Evolutionary conservation across 192 early-diverging fungal species (phyloP).

Genomic region (Podila verticillata): DNA sequence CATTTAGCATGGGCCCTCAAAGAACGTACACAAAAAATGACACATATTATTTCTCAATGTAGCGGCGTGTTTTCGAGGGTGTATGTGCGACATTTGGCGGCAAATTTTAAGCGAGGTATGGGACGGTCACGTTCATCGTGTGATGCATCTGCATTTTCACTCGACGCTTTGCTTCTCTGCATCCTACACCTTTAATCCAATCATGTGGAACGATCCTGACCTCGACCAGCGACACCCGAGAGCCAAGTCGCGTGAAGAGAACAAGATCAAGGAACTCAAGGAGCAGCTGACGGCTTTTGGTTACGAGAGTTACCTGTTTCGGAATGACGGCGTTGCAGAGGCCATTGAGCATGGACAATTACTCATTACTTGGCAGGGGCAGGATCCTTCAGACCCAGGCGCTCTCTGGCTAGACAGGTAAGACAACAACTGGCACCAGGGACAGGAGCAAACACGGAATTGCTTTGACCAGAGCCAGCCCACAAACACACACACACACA

Average conservation of each 20-base stretch:
- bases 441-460: too few species aligned
- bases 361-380: constrained; percentile 48
- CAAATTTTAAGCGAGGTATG: background rate
- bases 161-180: background rate
- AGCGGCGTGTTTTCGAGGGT: too few species aligned
- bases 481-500: too few species aligned
- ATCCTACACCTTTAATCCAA: background rate
- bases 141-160: background rate
- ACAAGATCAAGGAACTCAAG: constrained; percentile 1
- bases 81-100: too few species aligned
- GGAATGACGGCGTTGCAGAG: constrained; percentile 18
- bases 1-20: background rate
- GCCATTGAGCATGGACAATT: constrained; percentile 46
- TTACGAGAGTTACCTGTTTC: constrained; percentile 33
- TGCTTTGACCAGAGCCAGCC: too few species aligned
- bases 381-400: constrained; percentile 28
- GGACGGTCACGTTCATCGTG: background rate
- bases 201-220: constrained; percentile 48
- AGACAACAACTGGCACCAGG: background rate
- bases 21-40: too few species aligned
- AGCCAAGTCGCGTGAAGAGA: constrained; percentile 5
- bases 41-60: too few species aligned
- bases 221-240: constrained; percentile 18
- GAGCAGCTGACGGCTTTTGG: constrained; percentile 40
- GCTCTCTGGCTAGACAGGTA: constrained; percentile 50